Evolutionary conservation across 768 basidiomycete species (phyloP).

Genomic region (Phylloporus sp.): DNA sequence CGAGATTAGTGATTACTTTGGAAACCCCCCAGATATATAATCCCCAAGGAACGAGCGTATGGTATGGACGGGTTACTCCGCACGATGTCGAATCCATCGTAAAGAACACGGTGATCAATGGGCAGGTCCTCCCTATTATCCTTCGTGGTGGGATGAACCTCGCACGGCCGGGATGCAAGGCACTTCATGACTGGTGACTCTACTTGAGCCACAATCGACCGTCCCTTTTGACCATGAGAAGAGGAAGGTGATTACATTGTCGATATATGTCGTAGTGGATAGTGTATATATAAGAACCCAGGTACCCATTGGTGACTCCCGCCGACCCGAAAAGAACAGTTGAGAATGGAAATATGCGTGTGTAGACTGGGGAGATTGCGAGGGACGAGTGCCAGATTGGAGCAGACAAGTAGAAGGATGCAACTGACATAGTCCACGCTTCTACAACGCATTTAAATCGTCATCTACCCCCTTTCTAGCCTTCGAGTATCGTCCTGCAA

Average conservation of each 20-base stretch:
- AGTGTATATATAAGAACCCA: constrained; percentile 22
- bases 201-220: not conserved
- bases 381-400: constrained; percentile 12
- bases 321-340: constrained; percentile 1
- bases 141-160: constrained; percentile 86
- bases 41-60: constrained; percentile 80
- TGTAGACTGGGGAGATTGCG: constrained; percentile 2
- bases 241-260: constrained; percentile 20
- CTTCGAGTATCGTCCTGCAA: constrained; percentile 69
- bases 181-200: constrained; percentile 67
- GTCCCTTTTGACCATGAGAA: not conserved
- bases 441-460: constrained; percentile 24
- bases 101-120: constrained; percentile 80
- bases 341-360: constrained; percentile 3
- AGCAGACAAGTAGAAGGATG: constrained; percentile 7
- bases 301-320: constrained; percentile 5
- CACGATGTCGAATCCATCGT: constrained; percentile 86
- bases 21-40: constrained; percentile 64
- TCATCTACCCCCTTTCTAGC: constrained; percentile 42
- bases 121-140: constrained; percentile 79
- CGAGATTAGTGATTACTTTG: not conserved
- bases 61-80: constrained; percentile 92
- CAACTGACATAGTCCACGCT: constrained; percentile 8
- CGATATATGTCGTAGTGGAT: constrained; percentile 25
- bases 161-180: constrained; percentile 59